Evolutionary conservation across 2,329 filamentous ascomycete genomes (phyloP), one percentile per base, ranked within the genome.

Genomic region (Phoma sp.): DNA sequence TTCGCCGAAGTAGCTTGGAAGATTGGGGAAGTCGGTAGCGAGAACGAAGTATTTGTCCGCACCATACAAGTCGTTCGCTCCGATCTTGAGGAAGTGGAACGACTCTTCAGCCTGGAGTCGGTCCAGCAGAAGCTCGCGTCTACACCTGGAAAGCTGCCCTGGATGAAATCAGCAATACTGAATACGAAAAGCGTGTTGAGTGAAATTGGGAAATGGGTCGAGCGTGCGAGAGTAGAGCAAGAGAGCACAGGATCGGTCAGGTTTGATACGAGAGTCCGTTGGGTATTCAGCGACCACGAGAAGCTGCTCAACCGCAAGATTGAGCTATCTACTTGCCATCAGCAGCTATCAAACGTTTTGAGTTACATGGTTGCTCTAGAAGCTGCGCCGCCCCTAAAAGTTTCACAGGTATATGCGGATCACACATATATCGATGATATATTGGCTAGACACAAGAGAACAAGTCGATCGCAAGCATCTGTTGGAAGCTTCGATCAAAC

Each of bases 181-280:
- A 67, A 57, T 27, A 65, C 66, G 0, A 68, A 48, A 25, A 50
- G 38, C 1, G 58, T 64, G 5, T 44, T 69, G 11, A 59, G 60
- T 23, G 65, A 70, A 14, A 70, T 69, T 27, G 66, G 64, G 0
- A 61, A 44, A 50, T 67, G 61, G 64, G 64, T 68, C 0, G 66
- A 70, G 32, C 46, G 58, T 4, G 57, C 58, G 13, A 47, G 60
- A 0, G 45, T 55, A 1, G 65, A 62, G 23, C 60, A 67, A 35
- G 36, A 68, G 25, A 42, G 57, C n/a, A 58, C 54, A 7, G 64
- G 60, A 10, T 46, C 55, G 2, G 57, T 68, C 3, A 58, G 44
- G n/a, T 61, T 58, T 13, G 60, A 57, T 11, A 64, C 59, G 7
- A 48, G 59, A n/a, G 58, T 68, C 7, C 56, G 53, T 13, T 67